Evolutionary conservation across 306 rosid genomes (phyloP).

Genomic region (Acacia melanoxylon): DNA sequence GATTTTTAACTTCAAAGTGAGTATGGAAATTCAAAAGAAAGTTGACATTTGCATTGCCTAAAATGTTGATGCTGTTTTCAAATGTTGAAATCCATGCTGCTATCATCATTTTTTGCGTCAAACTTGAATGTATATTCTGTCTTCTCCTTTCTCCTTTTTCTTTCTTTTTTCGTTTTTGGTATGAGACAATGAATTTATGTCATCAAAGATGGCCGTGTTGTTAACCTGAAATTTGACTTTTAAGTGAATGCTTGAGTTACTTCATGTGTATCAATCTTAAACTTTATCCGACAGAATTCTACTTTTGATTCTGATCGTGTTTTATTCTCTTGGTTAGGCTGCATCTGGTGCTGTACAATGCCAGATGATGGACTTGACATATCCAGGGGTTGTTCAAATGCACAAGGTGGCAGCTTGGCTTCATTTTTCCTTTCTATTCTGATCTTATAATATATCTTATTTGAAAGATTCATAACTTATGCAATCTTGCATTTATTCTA

Average conservation of each 20-base stretch:
- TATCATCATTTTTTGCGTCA: constrained; percentile 12
- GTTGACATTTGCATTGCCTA: neutral
- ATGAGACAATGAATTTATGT: neutral
- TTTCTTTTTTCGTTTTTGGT: neutral
- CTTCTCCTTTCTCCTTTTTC: neutral
- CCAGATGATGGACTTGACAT: constrained; percentile 93
- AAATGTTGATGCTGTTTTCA: neutral
- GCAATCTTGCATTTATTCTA: constrained; percentile 36
- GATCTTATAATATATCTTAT: constrained; percentile 18
- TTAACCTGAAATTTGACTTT: neutral
- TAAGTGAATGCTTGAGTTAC: neutral
- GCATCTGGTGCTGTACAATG: constrained; percentile 99
- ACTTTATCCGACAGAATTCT: constrained; percentile 10
- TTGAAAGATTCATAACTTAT: neutral
- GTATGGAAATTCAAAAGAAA: neutral
- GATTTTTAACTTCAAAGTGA: constrained; percentile 4
- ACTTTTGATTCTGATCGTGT: constrained; percentile 2
- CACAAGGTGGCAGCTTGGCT: constrained; percentile 65
- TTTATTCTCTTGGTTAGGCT: constrained; percentile 54
- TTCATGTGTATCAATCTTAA: neutral
- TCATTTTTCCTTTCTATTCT: constrained; percentile 21
- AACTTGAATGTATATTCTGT: neutral
- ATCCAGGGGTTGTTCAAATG: constrained; percentile 95
- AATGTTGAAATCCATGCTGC: constrained; percentile 3
- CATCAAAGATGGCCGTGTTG: neutral